Percentiles rank a stretch among this genome's conserved stretches.
phyloP scores from a whole-genome alignment of 768 basidiomycete species.

The Calocybe cyanea region DNA sequence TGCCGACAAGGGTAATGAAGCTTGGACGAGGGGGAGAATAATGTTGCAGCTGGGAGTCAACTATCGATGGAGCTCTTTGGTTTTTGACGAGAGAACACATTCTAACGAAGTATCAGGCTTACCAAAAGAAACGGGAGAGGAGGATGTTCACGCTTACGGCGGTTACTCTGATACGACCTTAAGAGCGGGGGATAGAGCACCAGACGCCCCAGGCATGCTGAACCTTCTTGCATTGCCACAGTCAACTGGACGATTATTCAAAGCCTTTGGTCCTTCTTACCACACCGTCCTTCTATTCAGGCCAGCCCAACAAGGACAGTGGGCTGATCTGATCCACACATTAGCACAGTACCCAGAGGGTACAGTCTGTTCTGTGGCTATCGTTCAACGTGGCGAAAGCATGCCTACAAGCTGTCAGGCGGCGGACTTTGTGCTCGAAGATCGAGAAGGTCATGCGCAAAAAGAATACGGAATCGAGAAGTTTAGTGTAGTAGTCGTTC shows the following conservation, averaged over 20 bases:
- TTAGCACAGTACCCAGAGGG: conserved; percentile 10
- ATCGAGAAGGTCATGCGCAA: conserved; percentile 24
- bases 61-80: conserved; percentile 47
- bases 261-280: conserved; percentile 26
- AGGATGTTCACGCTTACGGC: conserved; percentile 20
- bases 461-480: conserved; percentile 32
- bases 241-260: conserved; percentile 27
- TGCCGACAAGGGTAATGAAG: conserved; percentile 6
- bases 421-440: conserved; percentile 18
- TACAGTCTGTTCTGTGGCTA: conserved; percentile 15
- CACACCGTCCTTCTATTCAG: conserved; percentile 34
- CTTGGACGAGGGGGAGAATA: conserved; percentile 19
- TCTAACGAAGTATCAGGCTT: conserved; percentile 12
- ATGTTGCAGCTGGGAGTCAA: conserved; percentile 48
- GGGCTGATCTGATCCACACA: conserved; percentile 7
- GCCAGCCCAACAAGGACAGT: conserved; percentile 10
- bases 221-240: conserved; percentile 13
- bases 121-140: conserved; percentile 8
- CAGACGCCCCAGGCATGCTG: conserved; percentile 34
- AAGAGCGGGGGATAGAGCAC: conserved; percentile 41
- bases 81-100: conserved; percentile 36
- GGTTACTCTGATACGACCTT: conserved; percentile 21
- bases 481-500: conserved; percentile 46
- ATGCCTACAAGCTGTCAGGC: not conserved
- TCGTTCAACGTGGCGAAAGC: conserved; percentile 5